Evolutionary conservation across 2,329 filamentous ascomycete genomes (phyloP).

Genomic region (Fusarium tuaranense): DNA sequence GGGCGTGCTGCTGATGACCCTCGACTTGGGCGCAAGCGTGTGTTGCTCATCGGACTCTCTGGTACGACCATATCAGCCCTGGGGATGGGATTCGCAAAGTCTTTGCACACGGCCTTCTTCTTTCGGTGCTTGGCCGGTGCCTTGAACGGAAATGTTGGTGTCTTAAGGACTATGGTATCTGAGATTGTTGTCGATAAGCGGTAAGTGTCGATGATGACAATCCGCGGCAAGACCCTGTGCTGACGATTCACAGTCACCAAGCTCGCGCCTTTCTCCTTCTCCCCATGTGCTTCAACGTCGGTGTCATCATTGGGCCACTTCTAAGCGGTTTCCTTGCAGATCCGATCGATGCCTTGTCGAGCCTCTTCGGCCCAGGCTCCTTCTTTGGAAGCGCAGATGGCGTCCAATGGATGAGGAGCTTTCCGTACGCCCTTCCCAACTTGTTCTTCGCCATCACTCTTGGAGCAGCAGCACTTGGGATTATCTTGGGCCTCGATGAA

Average conservation of each 20-base stretch:
- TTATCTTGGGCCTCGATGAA: not conserved
- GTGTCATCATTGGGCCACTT: conserved; percentile 40
- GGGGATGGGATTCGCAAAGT: conserved; percentile 28
- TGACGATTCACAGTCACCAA: conserved; percentile 10
- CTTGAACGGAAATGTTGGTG: conserved; percentile 37
- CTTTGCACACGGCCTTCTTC: conserved; percentile 20
- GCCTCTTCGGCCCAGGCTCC: not conserved
- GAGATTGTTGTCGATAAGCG: conserved; percentile 36
- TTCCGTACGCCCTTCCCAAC: not conserved
- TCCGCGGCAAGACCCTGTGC: not conserved
- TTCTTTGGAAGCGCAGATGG: not conserved
- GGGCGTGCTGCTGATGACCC: conserved; percentile 29
- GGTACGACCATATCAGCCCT: conserved; percentile 20
- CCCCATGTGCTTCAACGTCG: conserved; percentile 41
- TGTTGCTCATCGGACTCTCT: conserved; percentile 31
- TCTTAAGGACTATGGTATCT: conserved; percentile 39
- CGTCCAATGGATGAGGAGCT: not conserved
- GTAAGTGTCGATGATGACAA: conserved; percentile 3
- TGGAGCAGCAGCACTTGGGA: not conserved
- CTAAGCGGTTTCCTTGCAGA: conserved; percentile 41
- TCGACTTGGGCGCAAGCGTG: conserved; percentile 31
- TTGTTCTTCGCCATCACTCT: not conserved
- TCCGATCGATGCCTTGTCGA: conserved; percentile 21
- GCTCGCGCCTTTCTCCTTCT: conserved; percentile 35
- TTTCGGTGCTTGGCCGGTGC: conserved; percentile 35